A percentile compares a stretch with the other conserved stretches of the same genome.
Evolutionary conservation across 768 basidiomycete genomes (phyloP).

Genomic region (Cyclocybe cylindracea): DNA sequence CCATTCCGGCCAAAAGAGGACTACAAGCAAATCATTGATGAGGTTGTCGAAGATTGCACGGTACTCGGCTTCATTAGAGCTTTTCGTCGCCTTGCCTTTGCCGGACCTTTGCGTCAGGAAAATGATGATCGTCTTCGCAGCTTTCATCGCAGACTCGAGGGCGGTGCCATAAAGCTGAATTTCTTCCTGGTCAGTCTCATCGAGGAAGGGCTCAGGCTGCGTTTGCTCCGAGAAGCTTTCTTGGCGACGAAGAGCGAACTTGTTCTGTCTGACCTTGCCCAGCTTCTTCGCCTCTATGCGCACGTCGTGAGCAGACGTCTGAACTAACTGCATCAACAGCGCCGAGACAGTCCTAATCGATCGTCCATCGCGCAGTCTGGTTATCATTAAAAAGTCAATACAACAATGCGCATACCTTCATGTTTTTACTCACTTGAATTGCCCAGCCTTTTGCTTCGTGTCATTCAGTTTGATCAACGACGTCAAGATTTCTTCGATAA

Average conservation of each 20-base stretch:
- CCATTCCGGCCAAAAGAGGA: constrained; percentile 97
- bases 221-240: constrained; percentile 54
- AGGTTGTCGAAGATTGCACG: constrained; percentile 90
- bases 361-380: constrained; percentile 86
- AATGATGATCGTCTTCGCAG: constrained; percentile 80
- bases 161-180: constrained; percentile 70
- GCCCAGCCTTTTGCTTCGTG: constrained; percentile 86
- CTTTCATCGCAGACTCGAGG: constrained; percentile 80
- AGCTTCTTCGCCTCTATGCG: constrained; percentile 65
- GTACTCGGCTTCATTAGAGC: constrained; percentile 93
- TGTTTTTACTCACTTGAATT: constrained; percentile 66
- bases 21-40: constrained; percentile 82
- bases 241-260: constrained; percentile 59
- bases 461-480: constrained; percentile 90
- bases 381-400: neutral
- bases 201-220: constrained; percentile 51
- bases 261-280: constrained; percentile 62
- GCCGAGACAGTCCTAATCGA: constrained; percentile 95
- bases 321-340: constrained; percentile 91
- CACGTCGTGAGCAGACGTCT: constrained; percentile 92
- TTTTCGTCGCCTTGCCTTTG: constrained; percentile 86
- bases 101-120: constrained; percentile 81
- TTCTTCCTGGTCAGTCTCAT: constrained; percentile 76
- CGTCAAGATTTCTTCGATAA: constrained; percentile 94
- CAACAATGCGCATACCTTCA: neutral